These are phyloP conservation scores for Cladophialophora yegresii DNA, from an alignment of 2,329 filamentous ascomycete species.

Conservation along the genomic window DNA sequence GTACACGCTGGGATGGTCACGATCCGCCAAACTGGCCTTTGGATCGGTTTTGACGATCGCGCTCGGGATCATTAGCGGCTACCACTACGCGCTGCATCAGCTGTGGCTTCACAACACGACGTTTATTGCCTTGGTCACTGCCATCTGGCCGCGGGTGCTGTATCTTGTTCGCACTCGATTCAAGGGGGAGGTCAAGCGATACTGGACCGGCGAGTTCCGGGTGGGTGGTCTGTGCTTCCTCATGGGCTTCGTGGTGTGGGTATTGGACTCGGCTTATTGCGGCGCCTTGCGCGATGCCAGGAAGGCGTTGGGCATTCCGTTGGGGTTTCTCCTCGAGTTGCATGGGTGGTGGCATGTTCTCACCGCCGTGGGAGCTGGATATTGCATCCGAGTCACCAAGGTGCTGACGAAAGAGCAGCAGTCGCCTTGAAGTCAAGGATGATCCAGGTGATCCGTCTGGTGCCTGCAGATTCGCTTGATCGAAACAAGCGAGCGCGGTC, in stretches of 20 bases:
- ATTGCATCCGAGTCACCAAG: conserved; percentile 33
- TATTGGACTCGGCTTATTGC: conserved; percentile 38
- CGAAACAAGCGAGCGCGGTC: background rate
- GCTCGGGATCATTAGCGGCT: conserved; percentile 30
- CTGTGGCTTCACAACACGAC: conserved; percentile 30
- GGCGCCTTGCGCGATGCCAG: conserved; percentile 30
- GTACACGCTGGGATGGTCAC: conserved; percentile 27
- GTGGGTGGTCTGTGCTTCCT: conserved; percentile 29
- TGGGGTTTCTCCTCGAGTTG: conserved; percentile 39
- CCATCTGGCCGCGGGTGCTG: conserved; percentile 30
- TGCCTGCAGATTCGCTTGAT: no score
- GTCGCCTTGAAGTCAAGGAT: background rate
- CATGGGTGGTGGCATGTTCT: conserved; percentile 41
- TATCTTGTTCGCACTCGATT: conserved; percentile 26
- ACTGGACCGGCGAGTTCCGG: conserved; percentile 27
- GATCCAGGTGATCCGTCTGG: background rate
- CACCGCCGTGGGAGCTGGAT: conserved; percentile 33
- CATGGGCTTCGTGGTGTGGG: conserved; percentile 35
- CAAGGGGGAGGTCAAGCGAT: conserved; percentile 19
- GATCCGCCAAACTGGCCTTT: conserved; percentile 17
- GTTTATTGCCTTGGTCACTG: conserved; percentile 27
- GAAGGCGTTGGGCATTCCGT: conserved; percentile 35
- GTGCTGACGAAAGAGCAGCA: conserved; percentile 19
- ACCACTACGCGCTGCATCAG: conserved; percentile 26
- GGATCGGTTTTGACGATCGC: conserved; percentile 22